phyloP scores from a whole-genome alignment of 441 rosid species.

The Corymbia calophylla region DNA sequence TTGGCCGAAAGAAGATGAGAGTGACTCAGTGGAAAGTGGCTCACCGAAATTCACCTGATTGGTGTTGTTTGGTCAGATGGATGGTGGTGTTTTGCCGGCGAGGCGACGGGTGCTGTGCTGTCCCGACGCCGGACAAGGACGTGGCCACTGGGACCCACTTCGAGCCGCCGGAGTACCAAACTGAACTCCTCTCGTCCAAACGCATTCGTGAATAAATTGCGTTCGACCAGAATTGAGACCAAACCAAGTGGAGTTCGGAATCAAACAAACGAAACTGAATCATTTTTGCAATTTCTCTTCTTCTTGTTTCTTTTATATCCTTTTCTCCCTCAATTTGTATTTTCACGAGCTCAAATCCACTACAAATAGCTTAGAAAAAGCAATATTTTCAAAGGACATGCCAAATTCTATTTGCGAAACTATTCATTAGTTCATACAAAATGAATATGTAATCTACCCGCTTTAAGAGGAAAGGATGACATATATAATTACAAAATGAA shows the following conservation, averaged over 20 bases:
- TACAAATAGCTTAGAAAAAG: not conserved
- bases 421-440: not conserved
- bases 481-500: not conserved
- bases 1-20: not conserved
- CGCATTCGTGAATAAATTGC: not conserved
- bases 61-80: not conserved
- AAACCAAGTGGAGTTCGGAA: not conserved
- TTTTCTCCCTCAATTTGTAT: not conserved
- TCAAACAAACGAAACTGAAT: not conserved
- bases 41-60: not conserved
- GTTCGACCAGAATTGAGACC: not conserved
- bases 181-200: not conserved
- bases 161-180: too few species aligned
- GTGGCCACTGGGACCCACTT: rapidly evolving
- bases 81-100: not conserved
- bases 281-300: not conserved
- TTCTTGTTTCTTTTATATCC: too few species aligned
- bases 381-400: not conserved
- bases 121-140: not conserved
- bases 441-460: not conserved
- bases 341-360: not conserved
- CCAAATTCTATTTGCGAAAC: not conserved
- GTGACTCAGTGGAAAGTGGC: too few species aligned
- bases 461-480: not conserved
- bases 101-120: not conserved